Evolutionary conservation across 169 alveolate species (phyloP).

Genomic region (Plasmodium sp.): DNA sequence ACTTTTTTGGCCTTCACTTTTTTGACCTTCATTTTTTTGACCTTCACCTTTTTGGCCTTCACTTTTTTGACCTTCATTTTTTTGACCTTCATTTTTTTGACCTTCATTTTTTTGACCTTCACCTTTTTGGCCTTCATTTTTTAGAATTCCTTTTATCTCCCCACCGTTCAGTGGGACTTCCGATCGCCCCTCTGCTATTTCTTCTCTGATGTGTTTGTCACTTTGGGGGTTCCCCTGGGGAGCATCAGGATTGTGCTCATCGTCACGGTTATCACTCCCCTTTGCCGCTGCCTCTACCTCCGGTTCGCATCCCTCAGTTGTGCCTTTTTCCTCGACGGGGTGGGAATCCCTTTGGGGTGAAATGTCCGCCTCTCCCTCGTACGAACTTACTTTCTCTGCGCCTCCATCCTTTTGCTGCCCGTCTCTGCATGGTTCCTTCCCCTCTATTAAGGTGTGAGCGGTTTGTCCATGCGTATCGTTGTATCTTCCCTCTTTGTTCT

Average conservation of each 20-base stretch:
- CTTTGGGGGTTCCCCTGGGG: background rate
- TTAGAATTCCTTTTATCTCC: background rate
- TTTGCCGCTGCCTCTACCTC: background rate
- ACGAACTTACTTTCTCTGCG: background rate
- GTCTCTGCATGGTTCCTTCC: background rate
- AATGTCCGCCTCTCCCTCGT: background rate
- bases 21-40: background rate
- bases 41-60: slow-evolving; percentile 5
- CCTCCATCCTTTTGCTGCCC: background rate
- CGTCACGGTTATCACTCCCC: background rate
- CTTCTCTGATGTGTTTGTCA: background rate
- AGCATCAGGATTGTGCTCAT: background rate
- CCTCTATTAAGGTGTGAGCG: background rate
- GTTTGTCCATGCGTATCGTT: background rate
- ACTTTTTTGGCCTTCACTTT: slow-evolving; percentile 10
- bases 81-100: slow-evolving; percentile 11
- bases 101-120: slow-evolving; percentile 11
- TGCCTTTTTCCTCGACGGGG: background rate
- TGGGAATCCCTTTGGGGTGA: background rate
- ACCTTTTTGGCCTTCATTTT: slow-evolving; percentile 8
- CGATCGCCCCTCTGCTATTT: background rate
- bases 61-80: too few species aligned
- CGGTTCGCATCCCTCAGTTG: background rate
- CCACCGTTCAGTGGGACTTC: background rate
- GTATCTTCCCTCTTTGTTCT: background rate